These are phyloP conservation scores for Sideroxylon spinosum DNA, from an alignment of 179 eudicot species.

Conservation along the genomic window DNA sequence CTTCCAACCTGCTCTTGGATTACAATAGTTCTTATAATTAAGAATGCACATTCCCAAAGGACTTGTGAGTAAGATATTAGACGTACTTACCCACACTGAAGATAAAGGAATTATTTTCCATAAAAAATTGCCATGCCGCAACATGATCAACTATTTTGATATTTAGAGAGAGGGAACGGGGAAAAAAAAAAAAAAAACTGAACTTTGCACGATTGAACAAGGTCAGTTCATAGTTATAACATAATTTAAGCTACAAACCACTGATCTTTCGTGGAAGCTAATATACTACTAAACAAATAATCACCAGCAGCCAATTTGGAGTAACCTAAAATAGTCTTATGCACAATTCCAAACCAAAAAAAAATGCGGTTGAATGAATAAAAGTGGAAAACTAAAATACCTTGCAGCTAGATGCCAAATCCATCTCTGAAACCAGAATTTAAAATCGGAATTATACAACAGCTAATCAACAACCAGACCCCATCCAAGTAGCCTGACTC, in stretches of 20 bases:
- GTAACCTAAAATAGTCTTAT: neutral
- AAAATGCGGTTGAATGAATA: neutral
- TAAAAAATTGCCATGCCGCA: too few relatives aligned
- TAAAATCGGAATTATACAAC: slow-evolving; percentile 11
- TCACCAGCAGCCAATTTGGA: neutral
- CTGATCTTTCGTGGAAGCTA: too few relatives aligned
- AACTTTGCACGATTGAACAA: too few relatives aligned
- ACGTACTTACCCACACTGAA: too few relatives aligned
- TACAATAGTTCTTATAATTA: neutral
- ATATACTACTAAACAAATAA: too few relatives aligned
- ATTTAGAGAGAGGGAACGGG: too few relatives aligned
- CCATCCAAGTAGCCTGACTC: slow-evolving; percentile 16
- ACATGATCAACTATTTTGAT: too few relatives aligned
- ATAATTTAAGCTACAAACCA: too few relatives aligned
- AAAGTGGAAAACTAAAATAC: slow-evolving; percentile 30
- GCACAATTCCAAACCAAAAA: neutral
- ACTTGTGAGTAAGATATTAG: neutral
- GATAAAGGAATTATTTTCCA: too few relatives aligned
- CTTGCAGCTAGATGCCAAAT: slow-evolving; percentile 71
- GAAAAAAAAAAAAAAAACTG: too few relatives aligned
- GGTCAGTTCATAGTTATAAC: too few relatives aligned
- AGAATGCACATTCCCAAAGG: neutral
- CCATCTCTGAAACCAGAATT: slow-evolving; percentile 38
- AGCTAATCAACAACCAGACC: slow-evolving; percentile 15
- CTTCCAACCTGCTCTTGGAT: neutral